Evolutionary conservation across 1,284 basidiomycete genomes (phyloP).

Genomic region (Marasmius fiardii): DNA sequence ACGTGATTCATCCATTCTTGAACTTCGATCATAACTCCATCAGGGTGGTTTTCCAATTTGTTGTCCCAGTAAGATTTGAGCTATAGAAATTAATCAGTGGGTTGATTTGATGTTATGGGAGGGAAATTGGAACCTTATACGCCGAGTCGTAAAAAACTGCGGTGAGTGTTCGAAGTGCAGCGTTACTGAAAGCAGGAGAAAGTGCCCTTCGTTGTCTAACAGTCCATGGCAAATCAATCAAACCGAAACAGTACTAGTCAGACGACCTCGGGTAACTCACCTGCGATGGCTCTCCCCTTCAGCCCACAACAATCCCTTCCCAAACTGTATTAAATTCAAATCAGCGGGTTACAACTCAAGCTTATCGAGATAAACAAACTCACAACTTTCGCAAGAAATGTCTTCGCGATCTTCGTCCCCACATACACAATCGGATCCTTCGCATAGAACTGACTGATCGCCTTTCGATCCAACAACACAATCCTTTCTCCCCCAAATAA

Average conservation of each 20-base stretch:
- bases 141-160: constrained; percentile 39
- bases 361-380: too few species aligned
- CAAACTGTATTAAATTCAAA: constrained; percentile 33
- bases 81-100: constrained; percentile 23
- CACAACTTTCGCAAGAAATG: constrained; percentile 40
- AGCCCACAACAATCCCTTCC: constrained; percentile 46
- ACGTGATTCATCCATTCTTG: constrained; percentile 52
- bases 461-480: constrained; percentile 52
- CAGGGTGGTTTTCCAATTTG: constrained; percentile 31
- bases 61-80: constrained; percentile 49
- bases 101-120: background rate
- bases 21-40: constrained; percentile 46
- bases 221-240: background rate
- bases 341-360: too few species aligned
- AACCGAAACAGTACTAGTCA: background rate
- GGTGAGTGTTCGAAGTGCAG: constrained; percentile 32
- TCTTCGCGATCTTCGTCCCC: constrained; percentile 31
- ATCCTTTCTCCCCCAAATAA: constrained; percentile 37
- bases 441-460: constrained; percentile 47
- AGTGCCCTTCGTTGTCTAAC: constrained; percentile 38
- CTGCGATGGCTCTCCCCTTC: constrained; percentile 49
- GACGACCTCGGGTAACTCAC: background rate
- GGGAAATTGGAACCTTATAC: constrained; percentile 41
- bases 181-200: constrained; percentile 37
- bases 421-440: constrained; percentile 48